Conservation (phyloP, 495 filamentous ascomycete genomes). For the Penicillium steckii region DNA sequence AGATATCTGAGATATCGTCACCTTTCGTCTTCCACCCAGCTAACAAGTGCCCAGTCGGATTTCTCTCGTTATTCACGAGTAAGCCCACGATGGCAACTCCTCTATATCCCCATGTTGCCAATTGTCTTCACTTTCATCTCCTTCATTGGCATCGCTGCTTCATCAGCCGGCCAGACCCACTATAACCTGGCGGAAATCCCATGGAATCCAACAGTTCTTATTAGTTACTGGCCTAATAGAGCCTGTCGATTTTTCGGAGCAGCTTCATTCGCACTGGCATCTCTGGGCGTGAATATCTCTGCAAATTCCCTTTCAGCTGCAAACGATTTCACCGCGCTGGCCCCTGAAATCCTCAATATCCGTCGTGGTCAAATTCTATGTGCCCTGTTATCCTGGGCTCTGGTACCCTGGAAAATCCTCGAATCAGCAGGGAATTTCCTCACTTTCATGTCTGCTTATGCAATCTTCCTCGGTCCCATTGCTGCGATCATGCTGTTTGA, state of each 20-base stretch:
- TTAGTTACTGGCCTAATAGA: slow-evolving; percentile 48
- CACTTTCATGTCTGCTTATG: slow-evolving; percentile 62
- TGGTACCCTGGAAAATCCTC: slow-evolving; percentile 66
- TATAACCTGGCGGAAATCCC: slow-evolving; percentile 38
- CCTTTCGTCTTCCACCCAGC: neutral
- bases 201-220: slow-evolving; percentile 46
- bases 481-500: slow-evolving; percentile 66
- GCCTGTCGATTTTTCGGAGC: slow-evolving; percentile 52
- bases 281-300: slow-evolving; percentile 57
- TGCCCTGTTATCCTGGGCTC: slow-evolving; percentile 57
- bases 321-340: slow-evolving; percentile 62
- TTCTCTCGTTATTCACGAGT: slow-evolving; percentile 50
- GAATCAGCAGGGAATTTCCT: slow-evolving; percentile 55
- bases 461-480: slow-evolving; percentile 69
- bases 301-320: slow-evolving; percentile 64
- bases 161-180: slow-evolving; percentile 42
- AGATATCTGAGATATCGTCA: neutral
- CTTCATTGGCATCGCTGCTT: slow-evolving; percentile 49
- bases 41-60: slow-evolving; percentile 32
- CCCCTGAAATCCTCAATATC: slow-evolving; percentile 60
- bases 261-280: slow-evolving; percentile 46
- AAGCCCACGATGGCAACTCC: slow-evolving; percentile 42
- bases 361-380: slow-evolving; percentile 61
- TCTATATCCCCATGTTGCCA: slow-evolving; percentile 49
- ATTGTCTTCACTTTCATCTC: slow-evolving; percentile 50